A percentile compares a stretch with the other conserved stretches of the same genome.
phyloP scores from a whole-genome alignment of 1,139 yeast species.

The Nakaseomyces nivariensis region DNA sequence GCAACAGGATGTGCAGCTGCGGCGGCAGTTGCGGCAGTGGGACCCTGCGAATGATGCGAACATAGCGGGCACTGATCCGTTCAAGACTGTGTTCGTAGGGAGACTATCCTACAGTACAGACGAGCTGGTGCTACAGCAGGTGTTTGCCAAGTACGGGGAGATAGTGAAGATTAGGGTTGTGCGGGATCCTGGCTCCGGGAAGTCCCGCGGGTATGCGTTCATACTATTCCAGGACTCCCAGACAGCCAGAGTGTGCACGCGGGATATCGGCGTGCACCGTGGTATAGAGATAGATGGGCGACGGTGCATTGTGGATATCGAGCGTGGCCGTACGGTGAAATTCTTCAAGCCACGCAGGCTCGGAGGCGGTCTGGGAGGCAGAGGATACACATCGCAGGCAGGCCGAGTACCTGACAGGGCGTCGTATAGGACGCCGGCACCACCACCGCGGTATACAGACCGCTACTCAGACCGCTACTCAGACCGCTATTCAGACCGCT shows the following conservation, averaged over 20 bases:
- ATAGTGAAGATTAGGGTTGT: slow-evolving; percentile 59
- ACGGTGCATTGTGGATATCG: slow-evolving; percentile 65
- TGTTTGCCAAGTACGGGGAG: slow-evolving; percentile 57
- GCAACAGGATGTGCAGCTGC: not conserved
- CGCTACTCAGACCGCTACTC: not conserved
- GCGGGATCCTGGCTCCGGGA: slow-evolving; percentile 27
- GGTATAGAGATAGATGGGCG: slow-evolving; percentile 46
- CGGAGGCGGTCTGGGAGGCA: slow-evolving; percentile 68
- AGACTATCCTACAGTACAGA: slow-evolving; percentile 57
- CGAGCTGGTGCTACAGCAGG: slow-evolving; percentile 59
- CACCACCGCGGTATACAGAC: not conserved
- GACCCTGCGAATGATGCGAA: slow-evolving; percentile 51
- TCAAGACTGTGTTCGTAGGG: slow-evolving; percentile 65
- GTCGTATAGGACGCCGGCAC: not conserved
- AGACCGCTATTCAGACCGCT: too few relatives aligned
- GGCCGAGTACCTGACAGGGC: not conserved
- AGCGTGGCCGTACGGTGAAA: slow-evolving; percentile 66
- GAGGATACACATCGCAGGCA: slow-evolving; percentile 34
- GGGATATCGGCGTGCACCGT: slow-evolving; percentile 34
- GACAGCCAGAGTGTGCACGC: slow-evolving; percentile 37
- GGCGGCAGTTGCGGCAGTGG: slow-evolving; percentile 31
- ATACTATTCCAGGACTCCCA: slow-evolving; percentile 45
- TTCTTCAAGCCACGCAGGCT: slow-evolving; percentile 74
- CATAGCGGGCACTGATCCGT: slow-evolving; percentile 59
- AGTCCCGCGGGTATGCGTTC: slow-evolving; percentile 79